Evolutionary conservation across 305 asterid species (phyloP).

Genomic region (Salvia sclarea): DNA sequence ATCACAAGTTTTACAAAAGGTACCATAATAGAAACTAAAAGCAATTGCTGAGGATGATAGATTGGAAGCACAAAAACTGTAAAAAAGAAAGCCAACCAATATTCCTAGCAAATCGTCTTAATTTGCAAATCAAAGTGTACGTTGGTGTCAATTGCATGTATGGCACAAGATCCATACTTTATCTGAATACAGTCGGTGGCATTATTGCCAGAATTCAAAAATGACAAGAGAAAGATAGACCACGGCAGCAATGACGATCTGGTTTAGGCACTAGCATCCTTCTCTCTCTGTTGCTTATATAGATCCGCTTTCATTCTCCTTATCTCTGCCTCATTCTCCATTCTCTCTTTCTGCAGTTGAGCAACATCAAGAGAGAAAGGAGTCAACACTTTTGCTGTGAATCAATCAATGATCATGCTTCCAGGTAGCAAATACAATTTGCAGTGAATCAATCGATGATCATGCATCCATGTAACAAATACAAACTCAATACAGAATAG

Average conservation of each 20-base stretch:
- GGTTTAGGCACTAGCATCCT: constrained; percentile 58
- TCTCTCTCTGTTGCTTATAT: constrained; percentile 55
- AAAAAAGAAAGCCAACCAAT: neutral
- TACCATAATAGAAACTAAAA: constrained; percentile 8
- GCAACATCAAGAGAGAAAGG: constrained; percentile 14
- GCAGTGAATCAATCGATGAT: neutral
- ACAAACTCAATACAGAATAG: neutral
- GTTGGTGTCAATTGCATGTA: constrained; percentile 18
- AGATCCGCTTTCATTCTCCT: constrained; percentile 64
- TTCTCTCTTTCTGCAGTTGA: constrained; percentile 61
- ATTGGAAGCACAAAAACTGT: neutral
- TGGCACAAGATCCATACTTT: constrained; percentile 29
- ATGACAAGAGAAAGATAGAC: constrained; percentile 24
- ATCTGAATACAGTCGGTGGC: constrained; percentile 20
- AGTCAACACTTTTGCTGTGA: neutral
- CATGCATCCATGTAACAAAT: neutral
- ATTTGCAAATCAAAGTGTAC: constrained; percentile 22
- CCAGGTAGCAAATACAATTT: neutral
- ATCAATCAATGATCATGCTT: neutral
- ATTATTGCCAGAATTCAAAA: constrained; percentile 23
- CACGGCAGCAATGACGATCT: constrained; percentile 18
- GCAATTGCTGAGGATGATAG: neutral
- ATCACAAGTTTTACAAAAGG: constrained; percentile 3
- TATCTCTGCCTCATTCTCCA: constrained; percentile 69
- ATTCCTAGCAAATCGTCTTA: constrained; percentile 18